A percentile compares a stretch with the other conserved stretches of the same genome.
These are phyloP conservation scores for Leishmania mexicana DNA, from an alignment of 208 protist genomes.

Conservation along the genomic window DNA sequence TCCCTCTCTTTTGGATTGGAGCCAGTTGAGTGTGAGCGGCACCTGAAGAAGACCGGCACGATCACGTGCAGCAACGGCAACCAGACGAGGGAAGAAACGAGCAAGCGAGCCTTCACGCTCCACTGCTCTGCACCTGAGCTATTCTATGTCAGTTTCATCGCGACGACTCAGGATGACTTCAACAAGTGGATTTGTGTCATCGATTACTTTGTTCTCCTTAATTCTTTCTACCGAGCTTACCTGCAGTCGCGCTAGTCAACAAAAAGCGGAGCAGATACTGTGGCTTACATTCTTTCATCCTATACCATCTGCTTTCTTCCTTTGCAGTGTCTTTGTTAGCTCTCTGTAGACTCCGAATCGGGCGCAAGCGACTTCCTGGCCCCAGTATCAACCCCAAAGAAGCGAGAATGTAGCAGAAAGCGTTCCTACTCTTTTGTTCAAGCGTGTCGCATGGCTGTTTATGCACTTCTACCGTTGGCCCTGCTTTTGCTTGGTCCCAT, in stretches of 20 bases:
- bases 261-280: neutral
- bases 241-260: slow-evolving; percentile 12
- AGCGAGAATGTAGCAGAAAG: neutral
- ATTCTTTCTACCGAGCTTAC: slow-evolving; percentile 24
- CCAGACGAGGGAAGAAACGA: slow-evolving; percentile 24
- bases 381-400: neutral
- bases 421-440: no score
- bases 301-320: neutral
- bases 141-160: slow-evolving; percentile 64
- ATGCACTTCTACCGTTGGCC: neutral
- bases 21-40: slow-evolving; percentile 28
- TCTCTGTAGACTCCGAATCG: neutral
- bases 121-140: slow-evolving; percentile 50
- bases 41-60: slow-evolving; percentile 27
- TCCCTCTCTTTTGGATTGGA: slow-evolving; percentile 43
- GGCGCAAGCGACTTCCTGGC: neutral
- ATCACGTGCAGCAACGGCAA: slow-evolving; percentile 28
- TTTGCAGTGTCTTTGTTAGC: neutral
- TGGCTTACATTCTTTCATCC: neutral
- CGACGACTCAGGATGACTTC: slow-evolving; percentile 39
- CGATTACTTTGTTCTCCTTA: slow-evolving; percentile 53
- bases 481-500: neutral
- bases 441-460: neutral
- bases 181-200: slow-evolving; percentile 39
- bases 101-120: slow-evolving; percentile 46